A percentile compares a stretch with the other conserved stretches of the same genome.
These are phyloP conservation scores for Marasmius fiardii DNA, from an alignment of 1,284 basidiomycete species.

Conservation along the genomic window DNA sequence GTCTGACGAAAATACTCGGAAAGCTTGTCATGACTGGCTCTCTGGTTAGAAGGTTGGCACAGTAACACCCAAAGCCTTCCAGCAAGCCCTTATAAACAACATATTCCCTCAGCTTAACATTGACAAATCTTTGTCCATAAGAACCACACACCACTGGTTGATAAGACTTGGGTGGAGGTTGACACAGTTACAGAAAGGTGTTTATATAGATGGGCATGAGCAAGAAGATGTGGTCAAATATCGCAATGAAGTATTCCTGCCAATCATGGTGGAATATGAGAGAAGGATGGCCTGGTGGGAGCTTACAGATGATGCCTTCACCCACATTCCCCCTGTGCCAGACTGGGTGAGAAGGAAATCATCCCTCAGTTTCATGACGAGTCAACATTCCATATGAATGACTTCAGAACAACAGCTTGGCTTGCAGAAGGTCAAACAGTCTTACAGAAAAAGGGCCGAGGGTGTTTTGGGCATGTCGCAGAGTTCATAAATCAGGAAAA, in stretches of 20 bases:
- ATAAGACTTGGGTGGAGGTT: constrained; percentile 23
- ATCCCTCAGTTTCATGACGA: too few relatives aligned
- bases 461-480: too few relatives aligned
- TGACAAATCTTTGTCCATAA: constrained; percentile 19
- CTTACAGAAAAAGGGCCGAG: too few relatives aligned
- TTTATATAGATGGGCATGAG: too few relatives aligned
- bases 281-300: constrained; percentile 23
- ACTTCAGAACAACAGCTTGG: too few relatives aligned
- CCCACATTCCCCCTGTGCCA: too few relatives aligned
- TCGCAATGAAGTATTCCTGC: constrained; percentile 26
- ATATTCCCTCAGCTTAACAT: constrained; percentile 28
- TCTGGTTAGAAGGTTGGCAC: constrained; percentile 19
- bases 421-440: too few relatives aligned
- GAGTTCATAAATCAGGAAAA: too few relatives aligned
- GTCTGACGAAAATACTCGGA: constrained; percentile 24
- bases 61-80: constrained; percentile 26
- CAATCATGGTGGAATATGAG: constrained; percentile 24
- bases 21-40: constrained; percentile 19
- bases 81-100: constrained; percentile 19
- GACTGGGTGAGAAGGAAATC: too few relatives aligned
- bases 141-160: constrained; percentile 28
- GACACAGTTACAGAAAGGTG: constrained; percentile 26
- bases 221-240: constrained; percentile 31
- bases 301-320: too few relatives aligned
- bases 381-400: too few relatives aligned